These are phyloP conservation scores for Apiotrichum gamsii DNA, from an alignment of 1,284 basidiomycete genomes.

Conservation along the genomic window DNA sequence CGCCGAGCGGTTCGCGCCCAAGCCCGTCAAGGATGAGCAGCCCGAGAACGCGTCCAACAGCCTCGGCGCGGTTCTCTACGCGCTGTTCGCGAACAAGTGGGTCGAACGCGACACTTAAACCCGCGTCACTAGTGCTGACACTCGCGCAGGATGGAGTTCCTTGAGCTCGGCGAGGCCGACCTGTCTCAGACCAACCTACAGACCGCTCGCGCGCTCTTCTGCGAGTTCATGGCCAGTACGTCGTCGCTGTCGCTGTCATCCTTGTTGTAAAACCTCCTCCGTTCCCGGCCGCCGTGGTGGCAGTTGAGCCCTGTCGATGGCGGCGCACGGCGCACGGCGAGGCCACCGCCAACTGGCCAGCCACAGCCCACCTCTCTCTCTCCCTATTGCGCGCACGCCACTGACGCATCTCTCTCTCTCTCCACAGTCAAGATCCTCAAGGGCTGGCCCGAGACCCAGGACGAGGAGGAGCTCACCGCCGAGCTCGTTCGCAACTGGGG, in stretches of 20 bases:
- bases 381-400: background rate
- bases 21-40: constrained; percentile 57
- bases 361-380: too few relatives aligned
- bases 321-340: too few relatives aligned
- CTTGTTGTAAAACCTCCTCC: too few relatives aligned
- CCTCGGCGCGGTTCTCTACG: constrained; percentile 35
- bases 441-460: constrained; percentile 56
- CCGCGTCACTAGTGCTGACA: constrained; percentile 49
- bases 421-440: constrained; percentile 63
- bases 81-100: constrained; percentile 42
- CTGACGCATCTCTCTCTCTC: background rate
- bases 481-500: constrained; percentile 73
- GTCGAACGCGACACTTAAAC: background rate
- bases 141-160: constrained; percentile 43
- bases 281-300: too few relatives aligned
- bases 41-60: constrained; percentile 10
- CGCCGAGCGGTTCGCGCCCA: constrained; percentile 65
- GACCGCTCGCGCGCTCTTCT: constrained; percentile 63
- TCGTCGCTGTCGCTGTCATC: too few relatives aligned
- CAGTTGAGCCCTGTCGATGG: too few relatives aligned
- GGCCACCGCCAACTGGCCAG: too few relatives aligned
- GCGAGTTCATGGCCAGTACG: constrained; percentile 67
- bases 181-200: constrained; percentile 70
- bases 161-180: constrained; percentile 54
- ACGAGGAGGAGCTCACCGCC: constrained; percentile 63